phyloP scores from a whole-genome alignment of 225 moss, liverwort and hornwort species.

The Marchantia polymorpha region DNA sequence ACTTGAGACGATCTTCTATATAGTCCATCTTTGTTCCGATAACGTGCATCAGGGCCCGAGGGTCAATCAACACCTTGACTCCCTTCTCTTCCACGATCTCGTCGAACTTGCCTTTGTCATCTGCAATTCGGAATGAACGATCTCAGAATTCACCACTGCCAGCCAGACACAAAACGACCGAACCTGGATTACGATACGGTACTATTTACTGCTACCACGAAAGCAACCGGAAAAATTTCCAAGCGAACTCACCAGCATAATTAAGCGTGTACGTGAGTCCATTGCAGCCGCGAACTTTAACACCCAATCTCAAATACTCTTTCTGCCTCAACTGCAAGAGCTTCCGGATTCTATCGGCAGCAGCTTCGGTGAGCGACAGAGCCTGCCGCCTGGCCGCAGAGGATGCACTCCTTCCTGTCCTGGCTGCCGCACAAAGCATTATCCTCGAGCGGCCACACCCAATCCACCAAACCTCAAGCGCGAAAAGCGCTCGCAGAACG shows the following conservation, averaged over 20 bases:
- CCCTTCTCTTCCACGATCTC: constrained; percentile 88
- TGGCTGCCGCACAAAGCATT: constrained; percentile 42
- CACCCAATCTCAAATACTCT: constrained; percentile 78
- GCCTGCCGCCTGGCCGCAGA: constrained; percentile 65
- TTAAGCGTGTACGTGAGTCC: constrained; percentile 88
- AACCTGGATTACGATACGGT: neutral
- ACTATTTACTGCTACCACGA: neutral
- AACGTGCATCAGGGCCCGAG: constrained; percentile 84
- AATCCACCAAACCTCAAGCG: too few relatives aligned
- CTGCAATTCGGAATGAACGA: constrained; percentile 30
- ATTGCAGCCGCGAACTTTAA: constrained; percentile 93
- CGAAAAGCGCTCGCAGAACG: too few relatives aligned
- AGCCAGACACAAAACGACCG: neutral
- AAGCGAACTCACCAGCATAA: constrained; percentile 58
- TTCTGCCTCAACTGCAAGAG: constrained; percentile 67
- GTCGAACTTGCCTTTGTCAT: constrained; percentile 76
- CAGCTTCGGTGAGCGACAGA: constrained; percentile 73
- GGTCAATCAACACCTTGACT: constrained; percentile 86
- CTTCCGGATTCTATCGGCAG: constrained; percentile 65
- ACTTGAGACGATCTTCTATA: constrained; percentile 78
- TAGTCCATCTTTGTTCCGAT: constrained; percentile 91
- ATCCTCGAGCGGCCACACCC: constrained; percentile 3
- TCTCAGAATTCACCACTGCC: neutral
- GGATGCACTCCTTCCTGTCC: constrained; percentile 46
- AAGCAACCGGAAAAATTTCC: too few relatives aligned